phyloP scores from a whole-genome alignment of 2,329 filamentous ascomycete species.

The Cercospora berteroae region DNA sequence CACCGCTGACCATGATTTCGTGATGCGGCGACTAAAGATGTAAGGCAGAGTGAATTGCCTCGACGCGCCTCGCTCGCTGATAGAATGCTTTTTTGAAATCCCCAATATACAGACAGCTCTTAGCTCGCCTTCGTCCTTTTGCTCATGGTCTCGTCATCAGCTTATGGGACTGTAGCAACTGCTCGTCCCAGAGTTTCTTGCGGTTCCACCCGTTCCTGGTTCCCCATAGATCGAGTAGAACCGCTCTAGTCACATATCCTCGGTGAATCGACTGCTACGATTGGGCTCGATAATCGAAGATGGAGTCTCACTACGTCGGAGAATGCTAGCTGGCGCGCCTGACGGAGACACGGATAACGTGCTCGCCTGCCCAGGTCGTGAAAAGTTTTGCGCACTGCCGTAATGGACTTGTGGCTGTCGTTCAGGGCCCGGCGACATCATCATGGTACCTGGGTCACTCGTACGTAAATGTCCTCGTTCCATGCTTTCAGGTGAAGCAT shows the following conservation, averaged over 20 bases:
- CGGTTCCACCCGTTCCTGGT: conserved; percentile 7
- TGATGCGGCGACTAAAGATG: conserved; percentile 7
- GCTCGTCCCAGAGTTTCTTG: conserved; percentile 3
- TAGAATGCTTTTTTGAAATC: not conserved
- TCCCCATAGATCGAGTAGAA: conserved; percentile 12
- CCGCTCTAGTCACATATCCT: conserved; percentile 28
- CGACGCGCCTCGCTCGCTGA: not conserved
- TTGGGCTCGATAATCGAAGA: conserved; percentile 19
- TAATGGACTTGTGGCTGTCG: conserved; percentile 36
- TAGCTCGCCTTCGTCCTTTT: not conserved
- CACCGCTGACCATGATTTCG: conserved; percentile 10
- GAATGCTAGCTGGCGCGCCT: conserved; percentile 7
- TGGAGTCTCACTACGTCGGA: conserved; percentile 24
- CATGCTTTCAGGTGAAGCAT: conserved; percentile 18
- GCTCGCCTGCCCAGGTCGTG: conserved; percentile 16
- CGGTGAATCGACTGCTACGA: conserved; percentile 30
- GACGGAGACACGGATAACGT: conserved; percentile 20
- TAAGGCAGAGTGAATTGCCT: not conserved
- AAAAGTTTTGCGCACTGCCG: conserved; percentile 33
- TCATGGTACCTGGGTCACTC: conserved; percentile 26
- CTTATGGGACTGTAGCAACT: conserved; percentile 8
- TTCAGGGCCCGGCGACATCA: conserved; percentile 37
- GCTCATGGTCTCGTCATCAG: not conserved
- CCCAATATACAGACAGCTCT: not conserved
- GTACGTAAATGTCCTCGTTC: conserved; percentile 11